Evolutionary conservation across 257 asterid species (phyloP).

Genomic region (Thymus mandschuricus): DNA sequence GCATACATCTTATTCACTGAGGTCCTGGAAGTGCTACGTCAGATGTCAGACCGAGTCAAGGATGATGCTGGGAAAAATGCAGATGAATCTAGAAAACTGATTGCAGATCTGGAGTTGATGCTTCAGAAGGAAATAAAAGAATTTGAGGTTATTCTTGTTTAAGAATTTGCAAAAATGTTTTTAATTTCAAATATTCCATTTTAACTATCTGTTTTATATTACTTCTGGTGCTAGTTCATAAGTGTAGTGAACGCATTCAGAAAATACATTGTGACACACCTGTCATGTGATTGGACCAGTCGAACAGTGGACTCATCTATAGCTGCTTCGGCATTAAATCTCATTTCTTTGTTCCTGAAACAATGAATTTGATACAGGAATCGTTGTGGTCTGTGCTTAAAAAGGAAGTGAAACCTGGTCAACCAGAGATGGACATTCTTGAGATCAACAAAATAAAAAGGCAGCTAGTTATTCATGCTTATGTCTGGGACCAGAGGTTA

Average conservation of each 20-base stretch:
- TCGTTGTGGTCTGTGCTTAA: constrained; percentile 35
- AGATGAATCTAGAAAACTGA: constrained; percentile 47
- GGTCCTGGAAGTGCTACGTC: constrained; percentile 58
- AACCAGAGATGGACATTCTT: constrained; percentile 57
- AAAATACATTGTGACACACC: constrained; percentile 3
- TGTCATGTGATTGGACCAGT: constrained; percentile 25
- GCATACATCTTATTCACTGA: constrained; percentile 59
- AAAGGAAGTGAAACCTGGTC: constrained; percentile 41
- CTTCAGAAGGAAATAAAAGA: constrained; percentile 62
- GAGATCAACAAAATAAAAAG: constrained; percentile 56
- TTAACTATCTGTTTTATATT: constrained; percentile 12
- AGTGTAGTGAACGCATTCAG: constrained; percentile 14
- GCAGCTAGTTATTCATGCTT: constrained; percentile 50
- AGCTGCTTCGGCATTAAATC: constrained; percentile 21
- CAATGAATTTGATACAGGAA: constrained; percentile 39
- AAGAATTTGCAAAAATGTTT: background rate
- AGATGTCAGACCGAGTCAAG: constrained; percentile 42
- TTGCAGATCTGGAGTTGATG: constrained; percentile 56
- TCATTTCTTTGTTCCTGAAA: constrained; percentile 6
- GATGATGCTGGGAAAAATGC: constrained; percentile 39
- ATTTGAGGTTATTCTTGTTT: constrained; percentile 59
- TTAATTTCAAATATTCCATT: constrained; percentile 9
- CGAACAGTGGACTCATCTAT: constrained; percentile 17
- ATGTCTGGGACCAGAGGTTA: constrained; percentile 61
- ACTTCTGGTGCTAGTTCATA: constrained; percentile 22